Percentiles rank a stretch among this genome's conserved stretches.
phyloP scores from a whole-genome alignment of 2,329 filamentous ascomycete genomes.

The Aspergillus unguis region DNA sequence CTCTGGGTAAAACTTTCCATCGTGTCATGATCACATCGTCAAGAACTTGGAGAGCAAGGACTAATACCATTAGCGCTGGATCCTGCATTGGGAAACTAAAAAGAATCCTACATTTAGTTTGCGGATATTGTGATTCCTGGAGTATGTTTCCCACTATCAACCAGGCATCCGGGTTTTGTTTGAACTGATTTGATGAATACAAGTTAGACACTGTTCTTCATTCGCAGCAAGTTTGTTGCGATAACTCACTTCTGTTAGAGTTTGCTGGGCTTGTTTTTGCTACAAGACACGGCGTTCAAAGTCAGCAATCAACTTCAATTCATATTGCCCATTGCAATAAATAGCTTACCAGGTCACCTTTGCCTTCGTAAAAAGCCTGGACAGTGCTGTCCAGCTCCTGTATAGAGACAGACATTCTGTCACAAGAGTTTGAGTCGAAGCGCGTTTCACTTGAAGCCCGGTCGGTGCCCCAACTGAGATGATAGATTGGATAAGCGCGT shows the following conservation, averaged over 20 bases:
- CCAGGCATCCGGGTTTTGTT: conserved; percentile 98
- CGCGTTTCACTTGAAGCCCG: conserved; percentile 19
- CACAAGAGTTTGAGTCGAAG: conserved; percentile 30
- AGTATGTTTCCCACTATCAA: conserved; percentile 96
- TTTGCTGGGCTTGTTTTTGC: conserved; percentile 95
- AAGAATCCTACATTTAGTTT: conserved; percentile 81
- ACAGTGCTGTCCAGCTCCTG: conserved; percentile 95
- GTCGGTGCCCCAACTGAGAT: not conserved
- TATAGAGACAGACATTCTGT: conserved; percentile 67
- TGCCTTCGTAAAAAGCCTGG: conserved; percentile 95
- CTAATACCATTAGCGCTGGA: conserved; percentile 50
- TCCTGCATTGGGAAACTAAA: not conserved
- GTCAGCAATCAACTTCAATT: not conserved
- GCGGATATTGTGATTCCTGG: conserved; percentile 84
- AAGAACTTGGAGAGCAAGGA: conserved; percentile 90
- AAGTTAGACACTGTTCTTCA: conserved; percentile 11
- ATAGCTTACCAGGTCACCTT: conserved; percentile 79
- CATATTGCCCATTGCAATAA: not conserved
- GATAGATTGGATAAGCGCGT: not conserved
- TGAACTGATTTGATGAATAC: conserved; percentile 64
- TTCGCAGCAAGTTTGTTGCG: not conserved
- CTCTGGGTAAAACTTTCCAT: conserved; percentile 95
- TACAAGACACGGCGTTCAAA: conserved; percentile 37
- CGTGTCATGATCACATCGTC: conserved; percentile 98
- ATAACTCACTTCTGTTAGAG: conserved; percentile 77